Evolutionary conservation across 305 asterid genomes (phyloP).

Genomic region (Rubia occidens): DNA sequence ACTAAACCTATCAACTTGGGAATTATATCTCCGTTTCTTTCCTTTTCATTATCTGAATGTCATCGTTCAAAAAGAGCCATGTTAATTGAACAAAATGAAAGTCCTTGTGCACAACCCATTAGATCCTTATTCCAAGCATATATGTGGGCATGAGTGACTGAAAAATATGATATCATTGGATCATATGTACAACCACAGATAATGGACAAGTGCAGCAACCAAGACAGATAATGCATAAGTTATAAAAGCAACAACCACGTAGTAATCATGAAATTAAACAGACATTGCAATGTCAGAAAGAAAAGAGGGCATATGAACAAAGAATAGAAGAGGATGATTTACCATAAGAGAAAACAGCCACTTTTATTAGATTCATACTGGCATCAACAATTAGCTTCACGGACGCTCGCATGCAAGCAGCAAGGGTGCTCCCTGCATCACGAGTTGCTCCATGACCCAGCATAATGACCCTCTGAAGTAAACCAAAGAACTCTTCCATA

Average conservation of each 20-base stretch:
- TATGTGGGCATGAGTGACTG: background rate
- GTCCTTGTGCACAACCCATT: background rate
- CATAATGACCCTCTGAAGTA: constrained; percentile 68
- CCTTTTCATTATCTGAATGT: constrained; percentile 39
- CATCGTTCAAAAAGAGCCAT: background rate
- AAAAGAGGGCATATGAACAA: background rate
- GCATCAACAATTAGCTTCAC: constrained; percentile 61
- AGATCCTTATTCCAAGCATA: background rate
- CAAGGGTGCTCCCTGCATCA: constrained; percentile 78
- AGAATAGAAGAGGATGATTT: constrained; percentile 7
- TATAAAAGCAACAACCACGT: background rate
- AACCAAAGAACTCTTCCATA: constrained; percentile 65
- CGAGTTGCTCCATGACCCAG: constrained; percentile 60
- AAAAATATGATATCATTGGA: background rate
- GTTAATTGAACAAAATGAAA: no score
- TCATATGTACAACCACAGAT: background rate
- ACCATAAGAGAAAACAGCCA: constrained; percentile 73
- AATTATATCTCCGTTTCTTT: constrained; percentile 38
- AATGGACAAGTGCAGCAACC: background rate
- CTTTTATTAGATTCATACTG: constrained; percentile 68
- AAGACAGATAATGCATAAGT: background rate
- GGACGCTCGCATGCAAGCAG: constrained; percentile 51
- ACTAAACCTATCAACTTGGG: constrained; percentile 68
- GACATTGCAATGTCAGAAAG: background rate
- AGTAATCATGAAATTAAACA: background rate